Evolutionary conservation across 371 early-diverging fungal species (phyloP), one percentile per base, ranked within the genome.

Genomic region (Actinomortierella ambigua): DNA sequence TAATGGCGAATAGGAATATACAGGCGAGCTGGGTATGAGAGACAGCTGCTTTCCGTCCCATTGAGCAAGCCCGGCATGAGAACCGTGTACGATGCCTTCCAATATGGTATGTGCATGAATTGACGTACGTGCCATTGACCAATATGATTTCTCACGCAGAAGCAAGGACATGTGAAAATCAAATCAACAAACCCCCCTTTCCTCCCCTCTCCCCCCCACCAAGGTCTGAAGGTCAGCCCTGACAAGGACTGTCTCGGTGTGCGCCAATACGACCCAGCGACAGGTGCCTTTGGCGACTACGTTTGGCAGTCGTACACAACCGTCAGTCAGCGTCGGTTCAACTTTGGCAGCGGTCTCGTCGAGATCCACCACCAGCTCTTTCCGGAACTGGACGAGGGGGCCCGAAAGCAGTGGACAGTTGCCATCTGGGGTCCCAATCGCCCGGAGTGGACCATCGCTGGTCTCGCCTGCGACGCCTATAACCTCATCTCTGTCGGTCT

Each of bases 371-470:
- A 77, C 76, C 56, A 77, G 13, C 50, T 57, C 11, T 34, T 34
- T 15, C 58, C 53, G 24, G 55, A 60, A 3, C 39, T 73, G 2
- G 17, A 62, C 11, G 26, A 59, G 4, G 61, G 50, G 8, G 51
- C 63, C 20, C 73, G 34, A 11, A 34, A 60, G n/a, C 59, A 70
- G 44, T 80, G 71, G 67, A 20, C 84, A 41, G 65, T 91, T 23
- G 91, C 90, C 47, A 77, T 92, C 44, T 90, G 87, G 82, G 75
- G 89, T 27, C 80, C 90, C 63, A 99, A 99, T 76, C 82, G 99
- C 46, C 79, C 90, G 18, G 99, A 99, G 68, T 99, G 99, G 99
- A 78, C 89, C 23, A 83, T 95, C 24, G 70, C 90, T 18, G 96
- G 93, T 55, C 71, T 83, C 48, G 91, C 84, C 3, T 69, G 75